These are phyloP conservation scores for Tolypocladium paradoxum DNA, from an alignment of 2,329 filamentous ascomycete genomes.

Conservation along the genomic window DNA sequence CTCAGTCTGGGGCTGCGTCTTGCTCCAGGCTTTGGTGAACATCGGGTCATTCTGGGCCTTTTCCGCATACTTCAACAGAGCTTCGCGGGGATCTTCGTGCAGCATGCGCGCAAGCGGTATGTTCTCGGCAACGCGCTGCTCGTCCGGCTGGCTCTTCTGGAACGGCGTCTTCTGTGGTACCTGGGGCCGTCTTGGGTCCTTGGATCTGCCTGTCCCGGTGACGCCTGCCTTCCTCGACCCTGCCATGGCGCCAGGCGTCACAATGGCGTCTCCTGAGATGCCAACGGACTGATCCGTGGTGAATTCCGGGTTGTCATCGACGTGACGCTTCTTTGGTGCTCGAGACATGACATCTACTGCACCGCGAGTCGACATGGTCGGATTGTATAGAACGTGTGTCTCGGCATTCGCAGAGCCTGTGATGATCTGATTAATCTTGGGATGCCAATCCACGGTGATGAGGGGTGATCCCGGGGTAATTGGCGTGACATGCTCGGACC, in stretches of 20 bases:
- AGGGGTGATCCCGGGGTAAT: conserved; percentile 79
- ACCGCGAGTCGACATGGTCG: conserved; percentile 67
- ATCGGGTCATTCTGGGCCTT: conserved; percentile 86
- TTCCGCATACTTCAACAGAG: conserved; percentile 87
- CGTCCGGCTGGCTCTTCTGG: conserved; percentile 79
- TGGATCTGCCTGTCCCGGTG: conserved; percentile 64
- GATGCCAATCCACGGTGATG: conserved; percentile 82
- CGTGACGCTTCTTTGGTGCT: conserved; percentile 86
- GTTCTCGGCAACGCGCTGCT: conserved; percentile 76
- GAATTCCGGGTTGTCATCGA: conserved; percentile 82
- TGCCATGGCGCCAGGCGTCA: conserved; percentile 53
- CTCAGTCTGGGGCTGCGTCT: conserved; percentile 84
- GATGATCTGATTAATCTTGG: conserved; percentile 90
- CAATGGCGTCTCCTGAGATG: conserved; percentile 71
- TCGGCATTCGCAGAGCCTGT: conserved; percentile 88
- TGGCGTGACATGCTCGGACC: conserved; percentile 72
- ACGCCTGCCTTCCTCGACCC: conserved; percentile 52
- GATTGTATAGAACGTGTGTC: conserved; percentile 84
- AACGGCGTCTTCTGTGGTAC: conserved; percentile 81
- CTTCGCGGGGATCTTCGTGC: conserved; percentile 91
- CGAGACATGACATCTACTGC: conserved; percentile 85
- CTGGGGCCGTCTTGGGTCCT: conserved; percentile 75
- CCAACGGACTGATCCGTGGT: conserved; percentile 77
- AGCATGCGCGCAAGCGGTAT: conserved; percentile 88
- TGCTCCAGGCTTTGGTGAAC: conserved; percentile 88